Conservation (phyloP, 192 early-diverging fungal species). For the Backusella liffmaniae region DNA sequence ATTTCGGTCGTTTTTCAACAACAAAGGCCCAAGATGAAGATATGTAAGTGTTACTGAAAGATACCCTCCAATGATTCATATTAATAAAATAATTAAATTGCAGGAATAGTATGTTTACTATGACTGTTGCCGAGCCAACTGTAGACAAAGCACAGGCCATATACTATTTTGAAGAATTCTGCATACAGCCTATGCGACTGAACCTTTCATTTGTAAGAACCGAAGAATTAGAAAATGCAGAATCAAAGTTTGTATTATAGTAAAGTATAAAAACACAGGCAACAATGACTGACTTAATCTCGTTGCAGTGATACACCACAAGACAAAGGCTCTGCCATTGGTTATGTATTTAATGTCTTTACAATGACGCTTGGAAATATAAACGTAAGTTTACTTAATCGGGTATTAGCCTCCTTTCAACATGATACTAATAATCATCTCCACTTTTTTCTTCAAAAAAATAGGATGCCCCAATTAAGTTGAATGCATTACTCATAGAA, state of each 20-base stretch:
- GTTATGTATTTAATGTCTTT: conserved; percentile 65
- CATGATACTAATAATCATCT: background rate
- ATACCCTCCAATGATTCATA: background rate
- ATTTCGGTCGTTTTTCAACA: conserved; percentile 74
- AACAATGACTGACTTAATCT: background rate
- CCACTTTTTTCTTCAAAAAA: background rate
- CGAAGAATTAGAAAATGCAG: conserved; percentile 46
- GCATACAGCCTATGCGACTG: conserved; percentile 82
- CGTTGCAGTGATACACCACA: conserved; percentile 4
- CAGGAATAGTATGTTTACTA: conserved; percentile 7
- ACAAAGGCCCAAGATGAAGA: conserved; percentile 40
- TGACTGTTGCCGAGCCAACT: conserved; percentile 40
- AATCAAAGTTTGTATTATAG: conserved; percentile 45
- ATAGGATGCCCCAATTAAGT: conserved; percentile 70
- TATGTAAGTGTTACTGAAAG: conserved; percentile 16
- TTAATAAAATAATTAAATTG: background rate
- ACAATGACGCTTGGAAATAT: conserved; percentile 91
- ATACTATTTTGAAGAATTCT: conserved; percentile 85
- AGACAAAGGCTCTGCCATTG: conserved; percentile 30
- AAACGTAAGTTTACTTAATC: conserved; percentile 41
- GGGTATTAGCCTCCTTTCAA: background rate
- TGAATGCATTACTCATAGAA: conserved; percentile 76
- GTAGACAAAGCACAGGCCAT: conserved; percentile 55
- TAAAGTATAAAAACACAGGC: background rate
- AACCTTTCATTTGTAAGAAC: conserved; percentile 85